phyloP scores from a whole-genome alignment of 257 asterid genomes.

The Solanum pennellii region DNA sequence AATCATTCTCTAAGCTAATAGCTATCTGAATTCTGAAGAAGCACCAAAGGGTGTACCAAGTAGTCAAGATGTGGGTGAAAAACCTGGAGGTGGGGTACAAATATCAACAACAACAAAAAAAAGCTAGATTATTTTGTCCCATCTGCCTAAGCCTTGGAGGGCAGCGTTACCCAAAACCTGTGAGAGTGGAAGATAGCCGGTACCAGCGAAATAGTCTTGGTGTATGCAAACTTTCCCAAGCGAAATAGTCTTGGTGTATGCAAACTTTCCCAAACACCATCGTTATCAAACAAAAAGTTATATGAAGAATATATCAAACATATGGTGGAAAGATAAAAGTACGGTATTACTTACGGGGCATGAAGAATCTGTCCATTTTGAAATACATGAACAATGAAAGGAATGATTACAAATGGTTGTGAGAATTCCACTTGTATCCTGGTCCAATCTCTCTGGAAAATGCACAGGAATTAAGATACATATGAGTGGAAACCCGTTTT shows the following conservation, averaged over 20 bases:
- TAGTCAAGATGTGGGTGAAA: not conserved
- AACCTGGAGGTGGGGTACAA: not conserved
- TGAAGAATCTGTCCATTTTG: conserved; percentile 98
- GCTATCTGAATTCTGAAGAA: not conserved
- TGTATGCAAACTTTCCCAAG: not conserved
- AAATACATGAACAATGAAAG: conserved; percentile 96
- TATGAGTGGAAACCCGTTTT: not conserved
- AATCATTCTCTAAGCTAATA: not conserved
- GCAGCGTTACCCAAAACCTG: not conserved
- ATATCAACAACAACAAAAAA: not conserved
- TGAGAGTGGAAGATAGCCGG: not conserved
- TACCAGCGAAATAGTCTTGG: not conserved
- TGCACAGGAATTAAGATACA: not conserved
- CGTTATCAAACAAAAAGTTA: not conserved
- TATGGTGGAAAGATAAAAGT: not conserved
- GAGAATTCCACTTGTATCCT: conserved; percentile 79
- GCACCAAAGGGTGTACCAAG: not conserved
- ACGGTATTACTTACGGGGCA: conserved; percentile 67
- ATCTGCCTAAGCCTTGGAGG: not conserved
- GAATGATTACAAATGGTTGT: conserved; percentile 96
- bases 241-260: not conserved
- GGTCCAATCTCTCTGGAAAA: conserved; percentile 81
- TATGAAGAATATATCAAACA: not conserved
- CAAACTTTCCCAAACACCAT: not conserved
- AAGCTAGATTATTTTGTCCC: not conserved